Percentiles rank a stretch among this genome's conserved stretches.
These are phyloP conservation scores for Filobasidium floriforme DNA, from an alignment of 768 basidiomycete genomes.

Conservation along the genomic window DNA sequence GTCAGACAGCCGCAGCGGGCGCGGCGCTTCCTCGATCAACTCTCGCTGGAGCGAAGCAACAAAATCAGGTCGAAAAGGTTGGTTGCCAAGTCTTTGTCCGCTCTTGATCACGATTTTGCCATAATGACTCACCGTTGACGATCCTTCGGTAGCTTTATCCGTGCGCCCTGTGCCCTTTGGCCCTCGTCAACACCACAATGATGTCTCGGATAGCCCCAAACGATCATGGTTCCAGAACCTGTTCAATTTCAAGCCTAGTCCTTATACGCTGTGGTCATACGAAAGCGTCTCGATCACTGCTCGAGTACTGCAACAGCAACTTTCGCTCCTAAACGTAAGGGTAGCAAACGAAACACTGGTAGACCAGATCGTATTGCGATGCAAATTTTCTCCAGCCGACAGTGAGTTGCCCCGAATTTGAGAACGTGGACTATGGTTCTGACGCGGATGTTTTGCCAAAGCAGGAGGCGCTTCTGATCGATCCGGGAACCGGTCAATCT, in stretches of 20 bases:
- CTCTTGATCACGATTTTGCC: not conserved
- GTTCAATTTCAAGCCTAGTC: slow-evolving; percentile 69
- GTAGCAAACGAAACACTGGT: slow-evolving; percentile 62
- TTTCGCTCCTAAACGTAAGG: slow-evolving; percentile 63
- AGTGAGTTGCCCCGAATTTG: slow-evolving; percentile 32
- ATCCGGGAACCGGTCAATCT: slow-evolving; percentile 44
- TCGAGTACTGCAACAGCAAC: slow-evolving; percentile 63
- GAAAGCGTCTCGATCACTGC: slow-evolving; percentile 56
- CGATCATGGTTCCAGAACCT: slow-evolving; percentile 79
- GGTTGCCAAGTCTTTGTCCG: not conserved
- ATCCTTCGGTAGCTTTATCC: not conserved
- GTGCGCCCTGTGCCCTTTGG: not conserved
- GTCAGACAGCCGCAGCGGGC: not conserved
- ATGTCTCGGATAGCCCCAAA: slow-evolving; percentile 46
- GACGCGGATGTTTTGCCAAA: slow-evolving; percentile 49
- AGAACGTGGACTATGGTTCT: not conserved
- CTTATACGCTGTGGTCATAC: slow-evolving; percentile 46
- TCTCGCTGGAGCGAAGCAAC: slow-evolving; percentile 3
- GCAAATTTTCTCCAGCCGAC: slow-evolving; percentile 61
- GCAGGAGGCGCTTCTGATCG: slow-evolving; percentile 45
- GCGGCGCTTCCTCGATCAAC: not conserved
- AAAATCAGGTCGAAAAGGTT: not conserved
- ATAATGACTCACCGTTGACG: no score
- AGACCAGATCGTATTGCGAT: slow-evolving; percentile 63
- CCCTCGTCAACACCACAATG: slow-evolving; percentile 1